Base-by-base conservation (phyloP, 2,329 filamentous ascomycete species). In the Pleurostoma richardsiae region DNA sequence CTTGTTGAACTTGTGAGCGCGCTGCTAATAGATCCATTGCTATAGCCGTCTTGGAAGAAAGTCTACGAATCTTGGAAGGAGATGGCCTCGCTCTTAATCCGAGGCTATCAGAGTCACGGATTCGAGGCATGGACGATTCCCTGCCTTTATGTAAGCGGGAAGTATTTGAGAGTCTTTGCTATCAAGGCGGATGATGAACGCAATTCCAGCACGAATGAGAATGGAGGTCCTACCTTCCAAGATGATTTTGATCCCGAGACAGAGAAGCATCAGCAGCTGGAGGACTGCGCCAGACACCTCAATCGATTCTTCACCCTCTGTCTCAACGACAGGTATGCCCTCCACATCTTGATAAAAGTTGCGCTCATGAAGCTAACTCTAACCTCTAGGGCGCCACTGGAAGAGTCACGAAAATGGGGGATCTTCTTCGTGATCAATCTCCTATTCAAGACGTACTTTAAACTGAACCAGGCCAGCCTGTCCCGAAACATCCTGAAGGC, bases 401-500 rank as follows among this genome's bases (percentile, higher is more conserved):
- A 90, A 59, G 87, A 95, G 58, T 96, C 92, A 6, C 83, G 94
- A 46, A 99, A 97, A 79, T 99, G 94, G 94, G 95, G 90, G 5
- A 88, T 96, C 42, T 99, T 99, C 71, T 91, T 90, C 65, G 85
- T 92, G 54, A 90, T 91, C 60, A 97, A 96, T 62, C 78, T 99
- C 6, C 76, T 96, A 10, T 99, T 99, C 80, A 97, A 97, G 69
- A 97, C 91, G 2, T 96, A 97, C 66, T 99, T 99, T 74, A 95
- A 89, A 72, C 75, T 97, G 52, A 96, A 95, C 68, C 88, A 87
- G 31, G 86, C 95, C 48, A 84, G 83, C n/a, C 74, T 97, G 26
- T 95, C 86, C 19, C 90, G 94, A 63, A 96, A 94, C 54, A 85
- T 97, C 43, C 74, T 99, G 41, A 88, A 86, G 55, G 90, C 90